Evolutionary conservation across 306 rosid species (phyloP).

Genomic region (Fragaria ananassa): DNA sequence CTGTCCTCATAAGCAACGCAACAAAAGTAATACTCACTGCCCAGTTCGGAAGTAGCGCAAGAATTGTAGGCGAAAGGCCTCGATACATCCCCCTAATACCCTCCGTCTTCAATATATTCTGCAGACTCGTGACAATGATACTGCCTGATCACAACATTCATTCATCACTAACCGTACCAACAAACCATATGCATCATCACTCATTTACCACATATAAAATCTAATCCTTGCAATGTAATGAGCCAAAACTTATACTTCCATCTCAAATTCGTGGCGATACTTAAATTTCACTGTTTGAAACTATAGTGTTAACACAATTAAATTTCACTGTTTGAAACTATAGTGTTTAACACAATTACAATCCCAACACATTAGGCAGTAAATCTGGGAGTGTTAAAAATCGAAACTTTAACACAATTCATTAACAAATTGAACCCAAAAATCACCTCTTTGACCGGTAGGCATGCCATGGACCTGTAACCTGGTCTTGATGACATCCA

Average conservation of each 20-base stretch:
- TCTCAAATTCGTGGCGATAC: no score
- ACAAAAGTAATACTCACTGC: slow-evolving; percentile 65
- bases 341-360: background rate
- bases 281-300: background rate
- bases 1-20: background rate
- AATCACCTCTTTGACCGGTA: slow-evolving; percentile 63
- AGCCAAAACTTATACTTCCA: background rate
- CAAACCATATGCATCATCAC: background rate
- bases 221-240: background rate
- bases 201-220: background rate
- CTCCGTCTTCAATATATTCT: slow-evolving; percentile 64
- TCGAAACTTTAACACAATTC: background rate
- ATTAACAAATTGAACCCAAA: background rate
- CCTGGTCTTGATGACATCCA: slow-evolving; percentile 98
- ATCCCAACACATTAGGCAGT: background rate
- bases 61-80: slow-evolving; percentile 90
- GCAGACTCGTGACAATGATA: slow-evolving; percentile 66
- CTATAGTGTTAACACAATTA: background rate
- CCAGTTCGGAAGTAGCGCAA: slow-evolving; percentile 98
- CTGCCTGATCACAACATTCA: slow-evolving; percentile 51
- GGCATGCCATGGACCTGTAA: slow-evolving; percentile 94
- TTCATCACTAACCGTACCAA: background rate
- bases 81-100: slow-evolving; percentile 91
- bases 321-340: background rate
- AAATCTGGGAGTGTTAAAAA: background rate